A percentile compares a stretch with the other conserved stretches of the same genome.
Evolutionary conservation across 2,329 filamentous ascomycete genomes (phyloP).

Genomic region (Pseudocercospora fuligena): DNA sequence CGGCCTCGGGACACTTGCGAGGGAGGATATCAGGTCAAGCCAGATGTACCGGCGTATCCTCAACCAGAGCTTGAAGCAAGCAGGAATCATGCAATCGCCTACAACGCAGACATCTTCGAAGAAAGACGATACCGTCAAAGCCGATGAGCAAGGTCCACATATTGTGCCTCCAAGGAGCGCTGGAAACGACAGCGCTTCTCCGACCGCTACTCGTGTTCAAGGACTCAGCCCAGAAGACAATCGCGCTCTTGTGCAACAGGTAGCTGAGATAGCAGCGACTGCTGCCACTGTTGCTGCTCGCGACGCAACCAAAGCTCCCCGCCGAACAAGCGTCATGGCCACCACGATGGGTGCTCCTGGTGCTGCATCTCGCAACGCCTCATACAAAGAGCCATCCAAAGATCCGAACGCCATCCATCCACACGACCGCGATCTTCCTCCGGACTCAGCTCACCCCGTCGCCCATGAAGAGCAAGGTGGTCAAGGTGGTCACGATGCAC

Average conservation of each 20-base stretch:
- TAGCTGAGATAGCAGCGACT: slow-evolving; percentile 91
- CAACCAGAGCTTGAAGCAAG: slow-evolving; percentile 84
- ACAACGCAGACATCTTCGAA: slow-evolving; percentile 43
- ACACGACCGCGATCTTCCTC: slow-evolving; percentile 23
- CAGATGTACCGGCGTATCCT: slow-evolving; percentile 92
- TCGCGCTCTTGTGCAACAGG: slow-evolving; percentile 77
- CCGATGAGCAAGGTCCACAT: slow-evolving; percentile 62
- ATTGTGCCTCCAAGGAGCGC: slow-evolving; percentile 73
- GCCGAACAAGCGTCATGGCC: slow-evolving; percentile 55
- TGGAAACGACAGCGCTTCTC: slow-evolving; percentile 51
- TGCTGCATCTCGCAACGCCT: slow-evolving; percentile 24
- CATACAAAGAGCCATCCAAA: slow-evolving; percentile 17
- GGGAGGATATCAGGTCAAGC: slow-evolving; percentile 79
- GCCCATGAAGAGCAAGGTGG: slow-evolving; percentile 39
- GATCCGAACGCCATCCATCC: slow-evolving; percentile 24
- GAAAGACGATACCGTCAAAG: slow-evolving; percentile 21
- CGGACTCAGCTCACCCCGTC: slow-evolving; percentile 34
- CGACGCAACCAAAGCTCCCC: slow-evolving; percentile 65
- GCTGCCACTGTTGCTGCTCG: slow-evolving; percentile 85
- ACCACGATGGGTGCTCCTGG: slow-evolving; percentile 26
- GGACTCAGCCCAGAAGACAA: slow-evolving; percentile 84
- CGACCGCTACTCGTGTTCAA: slow-evolving; percentile 51
- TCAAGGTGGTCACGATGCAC: slow-evolving; percentile 87
- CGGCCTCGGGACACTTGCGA: slow-evolving; percentile 32
- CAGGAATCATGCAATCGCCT: slow-evolving; percentile 67